Evolutionary conservation across 2,329 filamentous ascomycete species (phyloP).

Genomic region (Calonectria ilicicola): DNA sequence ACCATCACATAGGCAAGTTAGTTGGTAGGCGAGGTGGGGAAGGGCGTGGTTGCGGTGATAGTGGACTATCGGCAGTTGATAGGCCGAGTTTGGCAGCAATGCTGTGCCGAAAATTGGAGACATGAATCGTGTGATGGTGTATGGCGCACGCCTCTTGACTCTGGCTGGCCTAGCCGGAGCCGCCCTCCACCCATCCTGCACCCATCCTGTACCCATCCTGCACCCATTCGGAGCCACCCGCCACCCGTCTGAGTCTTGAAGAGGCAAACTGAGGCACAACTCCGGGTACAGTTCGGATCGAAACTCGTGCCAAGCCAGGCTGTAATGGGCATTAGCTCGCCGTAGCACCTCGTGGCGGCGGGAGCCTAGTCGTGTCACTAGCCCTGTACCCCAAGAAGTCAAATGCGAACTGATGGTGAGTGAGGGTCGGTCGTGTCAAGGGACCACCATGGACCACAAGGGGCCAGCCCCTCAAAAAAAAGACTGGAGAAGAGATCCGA

Average conservation of each 20-base stretch:
- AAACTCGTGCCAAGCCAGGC: background rate
- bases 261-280: conserved; percentile 14
- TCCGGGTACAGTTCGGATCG: conserved; percentile 17
- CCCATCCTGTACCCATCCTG: background rate
- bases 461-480: background rate
- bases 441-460: too few relatives aligned
- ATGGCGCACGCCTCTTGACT: background rate
- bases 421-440: background rate
- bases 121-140: conserved; percentile 8
- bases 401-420: background rate
- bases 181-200: conserved; percentile 5
- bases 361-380: background rate
- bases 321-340: background rate
- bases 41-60: background rate
- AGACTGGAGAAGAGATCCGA: background rate
- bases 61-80: conserved; percentile 13
- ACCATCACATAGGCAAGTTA: too few relatives aligned
- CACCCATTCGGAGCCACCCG: background rate
- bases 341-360: conserved; percentile 9
- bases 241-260: conserved; percentile 2
- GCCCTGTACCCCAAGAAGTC: conserved; percentile 14
- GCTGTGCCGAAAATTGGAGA: conserved; percentile 10
- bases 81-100: background rate
- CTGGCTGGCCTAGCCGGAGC: background rate
- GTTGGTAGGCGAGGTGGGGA: background rate